Percentiles rank a stretch among this genome's conserved stretches.
Conservation (phyloP, 257 asterid genomes). For the Solanum appendiculatum region DNA sequence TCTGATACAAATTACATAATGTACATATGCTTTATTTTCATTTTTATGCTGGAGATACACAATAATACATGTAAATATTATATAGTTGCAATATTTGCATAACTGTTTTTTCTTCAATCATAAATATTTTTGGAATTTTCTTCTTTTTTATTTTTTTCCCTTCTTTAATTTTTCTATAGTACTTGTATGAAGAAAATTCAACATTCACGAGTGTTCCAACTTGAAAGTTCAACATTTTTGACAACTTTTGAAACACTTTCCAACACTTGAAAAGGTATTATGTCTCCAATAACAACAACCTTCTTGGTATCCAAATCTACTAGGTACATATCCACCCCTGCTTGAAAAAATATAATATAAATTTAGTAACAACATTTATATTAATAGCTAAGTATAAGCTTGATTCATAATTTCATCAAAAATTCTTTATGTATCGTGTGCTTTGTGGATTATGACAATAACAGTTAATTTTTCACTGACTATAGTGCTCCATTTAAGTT, state of each 20-base stretch:
- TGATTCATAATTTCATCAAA: not conserved
- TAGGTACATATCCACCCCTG: constrained; percentile 73
- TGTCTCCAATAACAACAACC: constrained; percentile 80
- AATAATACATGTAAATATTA: not conserved
- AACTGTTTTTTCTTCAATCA: not conserved
- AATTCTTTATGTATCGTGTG: not conserved
- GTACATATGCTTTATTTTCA: not conserved
- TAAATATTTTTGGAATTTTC: not conserved
- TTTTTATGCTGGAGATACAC: not conserved
- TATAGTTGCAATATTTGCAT: not conserved
- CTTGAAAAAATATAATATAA: not conserved
- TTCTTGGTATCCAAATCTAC: constrained; percentile 72
- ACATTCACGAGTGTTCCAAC: not conserved
- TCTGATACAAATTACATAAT: not conserved
- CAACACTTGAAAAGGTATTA: constrained; percentile 65
- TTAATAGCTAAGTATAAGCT: not conserved
- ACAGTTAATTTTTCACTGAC: too few relatives aligned
- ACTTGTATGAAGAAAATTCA: not conserved
- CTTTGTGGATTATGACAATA: not conserved
- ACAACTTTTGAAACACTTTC: constrained; percentile 74
- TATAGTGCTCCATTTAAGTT: not conserved
- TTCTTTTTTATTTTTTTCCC: not conserved
- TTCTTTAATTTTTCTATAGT: not conserved
- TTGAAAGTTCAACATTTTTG: constrained; percentile 60
- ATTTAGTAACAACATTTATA: not conserved